Base-by-base conservation (phyloP, 2,329 filamentous ascomycete species). In the Xylaria sp. region DNA sequence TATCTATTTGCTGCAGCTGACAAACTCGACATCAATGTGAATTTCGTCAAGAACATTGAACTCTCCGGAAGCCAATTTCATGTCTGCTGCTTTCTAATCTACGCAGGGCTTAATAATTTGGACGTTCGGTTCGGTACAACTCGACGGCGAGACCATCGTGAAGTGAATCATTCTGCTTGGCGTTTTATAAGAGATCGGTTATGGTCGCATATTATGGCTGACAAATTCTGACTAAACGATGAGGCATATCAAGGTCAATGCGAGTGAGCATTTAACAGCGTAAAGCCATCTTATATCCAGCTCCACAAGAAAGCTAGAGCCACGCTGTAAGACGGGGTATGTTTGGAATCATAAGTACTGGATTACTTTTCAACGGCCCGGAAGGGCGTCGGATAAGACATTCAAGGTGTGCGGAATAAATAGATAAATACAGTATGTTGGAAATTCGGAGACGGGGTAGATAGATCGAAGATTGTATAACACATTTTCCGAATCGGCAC, bases 271-370 rank as follows among this genome's bases (percentile, higher is more conserved):
- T 48, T 12, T 15, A 25, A 48, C 23, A 48, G 4, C 4, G 20
- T 23, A 12, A 45, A 10, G n/a, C n/a, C 43, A 4, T 45, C n/a
- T 23, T 45, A 23, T 45, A 46, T 12, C n/a, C n/a, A 46, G 8
- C 43, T 23, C 43, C 9, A 23, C n/a, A 46, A 46, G n/a, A 46
- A 23, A 45, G 20, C 23, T 23, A 9, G 43, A 45, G 43, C 43
- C 10, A 48, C 9, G 20, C 45, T 20, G 48, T 52, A 52, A 52
- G 18, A 46, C 13, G 18, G 39, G n/a, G 56, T 2, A 34, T 15
- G 45, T 60, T 60, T 60, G 58, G 46, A 60, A 60, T 60, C 46
- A 52, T 41, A 7, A 20, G 23, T 60, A 52, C 58, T n/a, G 1
- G n/a, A 60, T 60, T 52, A 15, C 10, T 13, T n/a, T 46, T 30